These are phyloP conservation scores for Amanita molliuscula DNA, from an alignment of 768 basidiomycete species.

Conservation along the genomic window DNA sequence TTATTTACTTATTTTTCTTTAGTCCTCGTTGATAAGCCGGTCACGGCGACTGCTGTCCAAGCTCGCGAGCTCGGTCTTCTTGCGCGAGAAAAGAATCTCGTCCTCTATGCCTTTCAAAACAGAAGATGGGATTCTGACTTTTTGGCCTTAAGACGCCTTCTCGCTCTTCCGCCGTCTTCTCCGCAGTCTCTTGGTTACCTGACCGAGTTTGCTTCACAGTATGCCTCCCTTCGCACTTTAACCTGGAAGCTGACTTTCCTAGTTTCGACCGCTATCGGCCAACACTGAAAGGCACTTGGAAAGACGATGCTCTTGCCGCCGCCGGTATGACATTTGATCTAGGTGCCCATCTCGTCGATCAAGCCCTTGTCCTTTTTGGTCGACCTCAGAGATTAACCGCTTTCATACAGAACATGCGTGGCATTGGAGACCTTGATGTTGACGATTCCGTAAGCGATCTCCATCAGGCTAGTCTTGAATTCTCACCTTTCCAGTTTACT, in stretches of 20 bases:
- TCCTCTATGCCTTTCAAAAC: slow-evolving; percentile 68
- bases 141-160: slow-evolving; percentile 49
- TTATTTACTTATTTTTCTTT: neutral
- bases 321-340: slow-evolving; percentile 69
- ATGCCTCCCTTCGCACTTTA: neutral
- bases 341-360: slow-evolving; percentile 74
- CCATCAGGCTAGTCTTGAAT: neutral
- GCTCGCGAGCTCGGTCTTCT: slow-evolving; percentile 50
- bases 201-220: slow-evolving; percentile 72
- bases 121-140: slow-evolving; percentile 76
- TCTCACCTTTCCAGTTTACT: slow-evolving; percentile 29
- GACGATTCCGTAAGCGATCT: slow-evolving; percentile 48
- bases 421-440: slow-evolving; percentile 50
- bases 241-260: neutral
- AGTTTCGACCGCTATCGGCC: slow-evolving; percentile 73
- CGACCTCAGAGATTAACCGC: slow-evolving; percentile 59
- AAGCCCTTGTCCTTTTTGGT: slow-evolving; percentile 67
- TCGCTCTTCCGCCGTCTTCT: slow-evolving; percentile 41
- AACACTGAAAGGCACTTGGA: slow-evolving; percentile 65
- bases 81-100: slow-evolving; percentile 46
- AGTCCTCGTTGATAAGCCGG: slow-evolving; percentile 79
- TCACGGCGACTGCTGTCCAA: slow-evolving; percentile 49
- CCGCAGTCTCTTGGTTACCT: slow-evolving; percentile 49
- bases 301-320: slow-evolving; percentile 53
- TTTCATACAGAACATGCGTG: slow-evolving; percentile 58